Conservation (phyloP, 495 filamentous ascomycete species). For the Hypomontagnella submonticulosa region DNA sequence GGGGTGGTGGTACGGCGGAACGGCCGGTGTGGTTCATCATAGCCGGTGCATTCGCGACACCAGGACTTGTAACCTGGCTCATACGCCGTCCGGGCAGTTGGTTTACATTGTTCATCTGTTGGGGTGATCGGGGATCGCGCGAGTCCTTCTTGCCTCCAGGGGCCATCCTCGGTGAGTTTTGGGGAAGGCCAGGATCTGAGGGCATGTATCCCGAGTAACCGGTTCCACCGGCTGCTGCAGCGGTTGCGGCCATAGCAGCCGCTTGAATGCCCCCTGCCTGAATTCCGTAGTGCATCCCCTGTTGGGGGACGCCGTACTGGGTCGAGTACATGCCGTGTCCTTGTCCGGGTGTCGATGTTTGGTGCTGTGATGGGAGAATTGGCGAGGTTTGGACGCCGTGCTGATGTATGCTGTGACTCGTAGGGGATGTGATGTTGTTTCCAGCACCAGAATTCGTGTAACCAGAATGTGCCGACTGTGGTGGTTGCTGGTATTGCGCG, state of each 20-base stretch:
- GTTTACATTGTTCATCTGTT: constrained; percentile 66
- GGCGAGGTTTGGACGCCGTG: constrained; percentile 70
- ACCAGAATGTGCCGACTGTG: constrained; percentile 66
- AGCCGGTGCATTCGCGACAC: constrained; percentile 62
- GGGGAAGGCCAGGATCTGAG: constrained; percentile 64
- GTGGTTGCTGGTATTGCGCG: constrained; percentile 73
- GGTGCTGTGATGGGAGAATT: constrained; percentile 69
- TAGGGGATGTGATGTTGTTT: constrained; percentile 71
- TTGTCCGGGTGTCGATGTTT: constrained; percentile 63
- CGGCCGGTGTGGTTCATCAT: constrained; percentile 65
- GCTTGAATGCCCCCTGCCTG: constrained; percentile 60
- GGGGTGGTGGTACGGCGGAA: constrained; percentile 57
- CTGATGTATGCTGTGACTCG: constrained; percentile 64
- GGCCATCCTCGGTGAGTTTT: constrained; percentile 69
- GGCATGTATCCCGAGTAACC: constrained; percentile 65
- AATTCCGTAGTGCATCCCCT: constrained; percentile 70
- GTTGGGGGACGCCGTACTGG: constrained; percentile 66
- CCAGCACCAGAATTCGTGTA: constrained; percentile 65
- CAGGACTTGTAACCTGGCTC: constrained; percentile 73
- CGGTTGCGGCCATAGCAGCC: constrained; percentile 76
- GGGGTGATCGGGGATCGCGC: constrained; percentile 69
- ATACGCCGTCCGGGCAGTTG: constrained; percentile 62
- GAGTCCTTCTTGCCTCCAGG: constrained; percentile 66
- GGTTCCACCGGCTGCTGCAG: constrained; percentile 71
- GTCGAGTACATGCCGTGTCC: constrained; percentile 69